phyloP scores from a whole-genome alignment of 148 eudicot genomes.

The Polygonum aviculare region DNA sequence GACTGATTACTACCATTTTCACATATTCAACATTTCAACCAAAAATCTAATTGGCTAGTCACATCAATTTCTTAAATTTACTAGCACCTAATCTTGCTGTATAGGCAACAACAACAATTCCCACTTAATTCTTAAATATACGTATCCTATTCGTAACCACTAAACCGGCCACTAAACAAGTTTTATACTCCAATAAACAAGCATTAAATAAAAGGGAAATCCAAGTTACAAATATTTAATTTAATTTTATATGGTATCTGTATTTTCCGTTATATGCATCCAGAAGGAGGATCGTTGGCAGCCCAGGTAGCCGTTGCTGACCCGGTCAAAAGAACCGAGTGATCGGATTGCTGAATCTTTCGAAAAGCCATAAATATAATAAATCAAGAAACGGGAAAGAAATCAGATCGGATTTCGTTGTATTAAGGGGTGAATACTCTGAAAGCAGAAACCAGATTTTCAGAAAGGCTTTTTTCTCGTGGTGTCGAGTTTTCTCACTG shows the following conservation, averaged over 20 bases:
- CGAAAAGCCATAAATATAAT: background rate
- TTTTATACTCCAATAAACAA: no score
- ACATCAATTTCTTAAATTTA: background rate
- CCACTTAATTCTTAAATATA: no score
- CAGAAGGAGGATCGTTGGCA: background rate
- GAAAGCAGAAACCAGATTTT: background rate
- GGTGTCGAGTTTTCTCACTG: background rate
- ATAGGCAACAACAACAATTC: no score
- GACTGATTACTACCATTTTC: background rate
- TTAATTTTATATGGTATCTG: background rate
- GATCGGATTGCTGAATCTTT: background rate
- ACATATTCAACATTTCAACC: background rate
- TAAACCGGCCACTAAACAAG: no score
- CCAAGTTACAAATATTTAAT: background rate
- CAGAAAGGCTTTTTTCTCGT: background rate
- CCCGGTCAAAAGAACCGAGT: background rate
- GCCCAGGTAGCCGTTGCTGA: conserved; percentile 9
- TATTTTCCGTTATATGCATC: background rate
- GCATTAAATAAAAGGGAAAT: background rate
- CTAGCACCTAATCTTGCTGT: background rate
- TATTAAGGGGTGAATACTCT: background rate
- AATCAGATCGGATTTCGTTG: background rate
- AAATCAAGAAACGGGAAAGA: background rate
- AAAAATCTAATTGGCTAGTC: background rate
- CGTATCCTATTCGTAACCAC: no score